Evolutionary conservation across 495 filamentous ascomycete species (phyloP), one percentile per base, ranked within the genome.

Genomic region (Hyaloscypha bicolor): DNA sequence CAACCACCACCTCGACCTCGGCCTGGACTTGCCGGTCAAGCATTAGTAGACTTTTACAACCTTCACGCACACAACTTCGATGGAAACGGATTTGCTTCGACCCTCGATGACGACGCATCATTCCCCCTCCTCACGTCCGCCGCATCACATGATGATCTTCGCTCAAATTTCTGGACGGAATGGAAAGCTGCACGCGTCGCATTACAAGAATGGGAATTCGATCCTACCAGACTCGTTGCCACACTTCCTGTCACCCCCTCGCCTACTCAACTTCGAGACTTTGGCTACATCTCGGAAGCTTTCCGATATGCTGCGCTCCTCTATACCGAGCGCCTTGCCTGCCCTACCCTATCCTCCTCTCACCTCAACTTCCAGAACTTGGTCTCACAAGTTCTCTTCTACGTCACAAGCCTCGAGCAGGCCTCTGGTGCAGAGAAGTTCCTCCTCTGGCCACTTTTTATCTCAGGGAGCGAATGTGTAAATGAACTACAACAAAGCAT

Each of bases 401-500:
- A 95, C 76, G 89, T 96, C 45, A 87, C 87, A 16, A 87, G 87
- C 60, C 88, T 97, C 29, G 86, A 91, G 66, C 85, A 88, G 2
- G 82, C 82, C 57, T 83, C 81, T 69, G 80, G 77, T 67, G 83
- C 86, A 56, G 91, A 95, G 76, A 94, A 96, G 73, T 97, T 95
- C 72, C 80, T 98, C 30, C 87, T 98, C 2, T 98, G 94, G 94
- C 94, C 94, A 9, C 83, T 97, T 11, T 97, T 97, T 75, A 90
- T 97, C 59, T 90, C 88, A 0, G 94, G 94, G 33, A 93, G 91
- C 29, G 94, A 97, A 79, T 96, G 93, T 74, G 91, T 96, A 62
- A 88, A 90, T 62, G 90, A 92, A 69, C 80, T 88, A 45, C 91
- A 97, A 68, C 89, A 94, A 63, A 82, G 84, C 35, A 84, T 93